Conservation (phyloP, 345 rosid genomes). For the Diplotaxis tenuifolia region DNA sequence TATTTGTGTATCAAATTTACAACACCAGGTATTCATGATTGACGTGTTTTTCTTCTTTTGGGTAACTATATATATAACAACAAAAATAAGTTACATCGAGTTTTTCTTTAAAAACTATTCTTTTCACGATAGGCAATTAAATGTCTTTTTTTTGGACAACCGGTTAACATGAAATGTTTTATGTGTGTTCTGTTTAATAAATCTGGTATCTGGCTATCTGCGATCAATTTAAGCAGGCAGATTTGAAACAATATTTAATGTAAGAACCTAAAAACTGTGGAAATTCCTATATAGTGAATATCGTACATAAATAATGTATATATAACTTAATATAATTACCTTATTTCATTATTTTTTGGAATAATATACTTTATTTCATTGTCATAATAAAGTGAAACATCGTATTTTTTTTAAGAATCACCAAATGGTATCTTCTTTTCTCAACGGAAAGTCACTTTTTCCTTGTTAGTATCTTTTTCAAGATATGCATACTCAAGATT, state of each 20-base stretch:
- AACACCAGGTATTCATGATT: background rate
- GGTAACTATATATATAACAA: background rate
- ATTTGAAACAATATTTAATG: background rate
- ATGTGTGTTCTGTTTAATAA: background rate
- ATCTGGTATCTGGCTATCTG: background rate
- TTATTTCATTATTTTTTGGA: background rate
- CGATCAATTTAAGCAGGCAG: background rate
- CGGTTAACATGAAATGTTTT: background rate
- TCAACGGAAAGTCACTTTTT: conserved; percentile 18
- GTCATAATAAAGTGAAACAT: conserved; percentile 31
- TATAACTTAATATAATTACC: background rate
- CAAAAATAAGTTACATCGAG: background rate
- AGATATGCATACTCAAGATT: background rate
- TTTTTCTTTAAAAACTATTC: background rate
- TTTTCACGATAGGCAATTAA: background rate
- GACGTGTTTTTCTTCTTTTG: background rate
- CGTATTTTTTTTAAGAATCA: conserved; percentile 8
- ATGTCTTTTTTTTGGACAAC: background rate
- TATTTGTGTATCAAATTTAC: background rate
- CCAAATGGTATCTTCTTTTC: conserved; percentile 2
- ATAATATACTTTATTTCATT: conserved; percentile 20
- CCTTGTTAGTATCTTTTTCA: background rate
- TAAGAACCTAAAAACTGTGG: background rate
- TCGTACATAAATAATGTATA: background rate
- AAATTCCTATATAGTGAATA: background rate